Base-by-base conservation (phyloP, 805 yeast genomes). In the Yarrowia keelungensis region DNA sequence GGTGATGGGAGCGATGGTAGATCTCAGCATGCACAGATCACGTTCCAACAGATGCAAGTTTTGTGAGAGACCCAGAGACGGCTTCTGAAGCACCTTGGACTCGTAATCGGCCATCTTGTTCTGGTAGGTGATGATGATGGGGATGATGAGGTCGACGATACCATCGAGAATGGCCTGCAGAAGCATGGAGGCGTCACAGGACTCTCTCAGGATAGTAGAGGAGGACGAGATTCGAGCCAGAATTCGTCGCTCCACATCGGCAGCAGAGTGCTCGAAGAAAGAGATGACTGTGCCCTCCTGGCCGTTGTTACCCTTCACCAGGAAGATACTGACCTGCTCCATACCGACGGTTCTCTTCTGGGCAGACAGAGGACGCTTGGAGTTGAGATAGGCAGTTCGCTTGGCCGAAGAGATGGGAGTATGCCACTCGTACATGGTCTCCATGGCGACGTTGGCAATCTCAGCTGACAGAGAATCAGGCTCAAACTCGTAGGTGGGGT, bases 151-250 rank as follows among this genome's bases (percentile, higher is more conserved):
- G 72, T 86, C 89, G 12, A 86, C 87, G 14, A 82, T 76, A 1
- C 86, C 81, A 73, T 86, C 89, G 11, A 86, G 72, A 7, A 86
- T 79, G 1, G 87, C 85, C 71, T 86, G 88, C 16, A 86, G 78
- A 41, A 86, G 76, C 5, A 85, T 79, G 0, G 86, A 82, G 0
- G 87, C 78, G 73, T 86, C 88, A 69, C 83, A 79, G 0, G 86
- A 80, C 42, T 82, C 83, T 65, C 88, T 75, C 36, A 86, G 72
- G 45, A 85, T 76, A 0, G 89, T 84, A 43, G 81, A 79, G 4
- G 78, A 80, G 1, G 84, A 75, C 46, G 80, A 74, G 42, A 86
- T 77, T 35, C 89, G 79, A 2, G 83, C 75, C 36, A 86, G 75
- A 11, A 86, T 80, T 1, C 89, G 88, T 43, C 77, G 77, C 68